Conservation (phyloP, 805 yeast species). For the Candida boleticola region DNA sequence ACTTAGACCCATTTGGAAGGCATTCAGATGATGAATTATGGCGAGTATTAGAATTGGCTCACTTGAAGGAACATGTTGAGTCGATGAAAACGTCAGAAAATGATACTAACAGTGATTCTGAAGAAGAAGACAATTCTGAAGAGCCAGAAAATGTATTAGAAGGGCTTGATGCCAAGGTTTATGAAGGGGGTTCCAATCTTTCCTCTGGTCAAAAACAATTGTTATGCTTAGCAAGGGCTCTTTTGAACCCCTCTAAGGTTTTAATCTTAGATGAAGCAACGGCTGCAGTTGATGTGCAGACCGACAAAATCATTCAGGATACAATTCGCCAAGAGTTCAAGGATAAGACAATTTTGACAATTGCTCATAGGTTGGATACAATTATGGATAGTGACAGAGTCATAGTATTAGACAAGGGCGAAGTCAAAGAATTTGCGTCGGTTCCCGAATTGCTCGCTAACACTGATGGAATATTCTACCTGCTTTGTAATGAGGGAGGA, state of each 20-base stretch:
- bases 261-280: slow-evolving; percentile 26
- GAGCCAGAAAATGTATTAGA: slow-evolving; percentile 9
- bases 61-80: slow-evolving; percentile 22
- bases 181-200: slow-evolving; percentile 24
- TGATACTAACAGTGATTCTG: background rate
- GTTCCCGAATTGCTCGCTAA: slow-evolving; percentile 30
- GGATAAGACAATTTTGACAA: slow-evolving; percentile 25
- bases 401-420: slow-evolving; percentile 22
- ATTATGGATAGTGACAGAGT: slow-evolving; percentile 27
- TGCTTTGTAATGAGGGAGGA: slow-evolving; percentile 40
- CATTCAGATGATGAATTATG: slow-evolving; percentile 23
- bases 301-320: slow-evolving; percentile 25
- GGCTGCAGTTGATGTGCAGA: slow-evolving; percentile 27
- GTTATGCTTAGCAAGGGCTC: slow-evolving; percentile 23
- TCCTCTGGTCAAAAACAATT: slow-evolving; percentile 25
- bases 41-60: slow-evolving; percentile 26
- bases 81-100: slow-evolving; percentile 19
- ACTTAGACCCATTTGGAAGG: slow-evolving; percentile 25
- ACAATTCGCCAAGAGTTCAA: slow-evolving; percentile 23
- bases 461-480: slow-evolving; percentile 27
- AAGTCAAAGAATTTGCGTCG: slow-evolving; percentile 26
- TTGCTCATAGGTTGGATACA: slow-evolving; percentile 27
- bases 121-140: slow-evolving; percentile 8
- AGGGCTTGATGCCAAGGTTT: slow-evolving; percentile 13
- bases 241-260: slow-evolving; percentile 16